Base-by-base conservation (phyloP, 1,284 basidiomycete genomes). In the Pholiota adiposa region DNA sequence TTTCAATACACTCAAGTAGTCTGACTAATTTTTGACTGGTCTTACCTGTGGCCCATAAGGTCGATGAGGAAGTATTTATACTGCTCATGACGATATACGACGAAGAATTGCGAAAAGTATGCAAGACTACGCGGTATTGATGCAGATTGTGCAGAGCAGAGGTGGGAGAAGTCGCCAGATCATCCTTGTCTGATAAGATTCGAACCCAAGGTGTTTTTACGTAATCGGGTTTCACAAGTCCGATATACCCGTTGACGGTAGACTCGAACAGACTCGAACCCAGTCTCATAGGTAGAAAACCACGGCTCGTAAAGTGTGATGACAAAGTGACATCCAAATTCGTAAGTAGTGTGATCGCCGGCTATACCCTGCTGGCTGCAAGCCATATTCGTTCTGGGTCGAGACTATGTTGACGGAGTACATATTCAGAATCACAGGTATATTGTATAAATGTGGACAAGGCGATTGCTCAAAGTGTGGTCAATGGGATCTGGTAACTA, bases 11-110 rank as follows among this genome's bases (percentile, higher is more conserved):
- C n/a, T n/a, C n/a, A n/a, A n/a, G n/a, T 7, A 23, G 27, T 36
- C 5, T 9, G 18, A 9, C n/a, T 12, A 14, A 55, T 36, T 48
- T 54, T n/a, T 36, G 41, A 25, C 6, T 19, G 21, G 43, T 59
- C 63, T 38, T 71, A 82, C 83, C 81, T 70, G 80, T 81, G 34
- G 83, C 83, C 83, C 83, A 84, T 56, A 84, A 73, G 7, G 80
- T 84, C 4, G 82, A 73, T 12, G 85, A 82, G 7, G 67, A 66
- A 21, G 48, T 41, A 44, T 59, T 55, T 9, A 46, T 3, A n/a
- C 60, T 58, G 36, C 49, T 44, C 49, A 61, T 64, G 21, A 51
- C 38, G n/a, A 7, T 4, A 12, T 34, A 41, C 31, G 11, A 41
- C 19, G 34, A 18, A 14, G 18, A 14, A n/a, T n/a, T n/a, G n/a